Conservation (phyloP, 2,329 filamentous ascomycete species). For the Xylaria sp. region DNA sequence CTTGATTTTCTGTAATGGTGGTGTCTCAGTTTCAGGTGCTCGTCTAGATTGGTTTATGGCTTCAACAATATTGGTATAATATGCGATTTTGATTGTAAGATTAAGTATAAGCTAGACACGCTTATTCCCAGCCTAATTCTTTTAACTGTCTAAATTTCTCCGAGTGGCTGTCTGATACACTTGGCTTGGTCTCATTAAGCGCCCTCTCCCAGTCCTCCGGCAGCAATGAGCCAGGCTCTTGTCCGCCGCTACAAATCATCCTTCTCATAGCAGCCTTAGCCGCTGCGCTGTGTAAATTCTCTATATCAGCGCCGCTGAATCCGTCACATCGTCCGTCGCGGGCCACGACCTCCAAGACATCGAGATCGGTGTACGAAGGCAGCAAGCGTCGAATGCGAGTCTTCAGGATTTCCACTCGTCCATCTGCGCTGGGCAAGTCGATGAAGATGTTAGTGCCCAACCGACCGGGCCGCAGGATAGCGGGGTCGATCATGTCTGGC, state of each 20-base stretch:
- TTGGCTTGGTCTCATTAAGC: slow-evolving; percentile 54
- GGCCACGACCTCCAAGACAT: slow-evolving; percentile 60
- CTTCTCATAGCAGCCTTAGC: slow-evolving; percentile 38
- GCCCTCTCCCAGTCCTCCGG: slow-evolving; percentile 59
- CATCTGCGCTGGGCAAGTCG: slow-evolving; percentile 77
- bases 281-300: slow-evolving; percentile 52
- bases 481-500: slow-evolving; percentile 94
- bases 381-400: slow-evolving; percentile 55
- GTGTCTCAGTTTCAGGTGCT: not conserved
- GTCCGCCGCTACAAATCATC: slow-evolving; percentile 24
- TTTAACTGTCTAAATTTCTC: slow-evolving; percentile 50
- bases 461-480: slow-evolving; percentile 90
- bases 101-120: too few species aligned
- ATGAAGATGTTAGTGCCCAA: slow-evolving; percentile 89
- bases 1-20: not conserved
- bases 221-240: slow-evolving; percentile 36
- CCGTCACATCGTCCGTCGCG: slow-evolving; percentile 70
- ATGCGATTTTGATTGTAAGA: not conserved
- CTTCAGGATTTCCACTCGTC: slow-evolving; percentile 83
- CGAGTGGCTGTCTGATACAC: slow-evolving; percentile 51
- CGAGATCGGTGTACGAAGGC: slow-evolving; percentile 35
- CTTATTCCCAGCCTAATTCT: slow-evolving; percentile 39
- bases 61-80: not conserved
- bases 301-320: slow-evolving; percentile 74
- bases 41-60: not conserved